Conservation (phyloP, 768 basidiomycete genomes). For the Leccinum sublutescens region DNA sequence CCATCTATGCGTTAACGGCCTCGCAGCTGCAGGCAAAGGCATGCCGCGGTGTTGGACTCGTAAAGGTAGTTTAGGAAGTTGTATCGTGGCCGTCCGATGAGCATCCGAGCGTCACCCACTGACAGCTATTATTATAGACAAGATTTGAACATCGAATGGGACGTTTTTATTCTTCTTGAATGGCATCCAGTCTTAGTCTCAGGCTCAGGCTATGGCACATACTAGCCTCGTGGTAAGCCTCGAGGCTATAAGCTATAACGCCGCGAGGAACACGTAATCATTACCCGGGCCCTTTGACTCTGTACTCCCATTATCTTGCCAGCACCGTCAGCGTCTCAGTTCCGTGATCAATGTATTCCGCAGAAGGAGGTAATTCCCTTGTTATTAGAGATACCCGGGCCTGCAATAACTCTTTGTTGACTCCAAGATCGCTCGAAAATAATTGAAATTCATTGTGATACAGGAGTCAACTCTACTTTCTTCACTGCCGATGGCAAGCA, state of each 20-base stretch:
- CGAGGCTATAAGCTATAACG: no score
- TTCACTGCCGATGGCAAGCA: neutral
- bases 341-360: neutral
- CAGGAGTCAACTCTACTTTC: neutral
- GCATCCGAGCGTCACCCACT: neutral
- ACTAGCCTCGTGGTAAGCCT: no score
- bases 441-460: neutral
- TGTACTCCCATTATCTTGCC: no score
- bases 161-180: no score
- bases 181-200: no score
- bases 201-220: no score
- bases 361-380: neutral
- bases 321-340: no score
- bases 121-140: no score
- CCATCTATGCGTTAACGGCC: no score
- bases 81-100: neutral
- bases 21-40: neutral
- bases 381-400: neutral
- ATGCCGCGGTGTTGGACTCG: no score
- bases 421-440: neutral
- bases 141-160: neutral
- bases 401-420: neutral
- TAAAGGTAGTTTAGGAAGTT: neutral
- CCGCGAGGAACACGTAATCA: no score
- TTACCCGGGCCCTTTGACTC: no score